Percentiles rank a stretch among this genome's conserved stretches.
These are phyloP conservation scores for Dictyostelium firmibasis DNA, from an alignment of 78 protist species.

Conservation along the genomic window DNA sequence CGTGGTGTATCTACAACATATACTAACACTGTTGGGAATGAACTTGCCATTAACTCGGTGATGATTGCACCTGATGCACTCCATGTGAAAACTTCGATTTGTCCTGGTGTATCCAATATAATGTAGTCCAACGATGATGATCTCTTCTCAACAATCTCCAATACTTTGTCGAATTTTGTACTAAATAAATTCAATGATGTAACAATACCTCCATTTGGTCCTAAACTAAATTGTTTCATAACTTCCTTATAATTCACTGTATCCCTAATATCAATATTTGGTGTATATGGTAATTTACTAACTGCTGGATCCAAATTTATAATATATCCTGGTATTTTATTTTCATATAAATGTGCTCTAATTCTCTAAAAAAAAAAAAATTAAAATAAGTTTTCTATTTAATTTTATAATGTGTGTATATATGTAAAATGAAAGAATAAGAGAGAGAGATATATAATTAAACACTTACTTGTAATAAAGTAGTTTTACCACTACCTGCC, in stretches of 20 bases:
- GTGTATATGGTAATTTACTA: conserved; percentile 87
- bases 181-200: conserved; percentile 97
- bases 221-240: conserved; percentile 96
- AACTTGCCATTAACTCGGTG: conserved; percentile 93
- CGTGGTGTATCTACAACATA: conserved; percentile 98
- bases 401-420: not conserved
- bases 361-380: conserved; percentile 58
- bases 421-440: no score
- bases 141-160: conserved; percentile 87
- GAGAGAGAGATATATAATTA: not conserved
- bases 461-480: conserved; percentile 90
- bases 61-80: conserved; percentile 96
- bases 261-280: conserved; percentile 99
- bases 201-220: conserved; percentile 99
- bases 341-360: conserved; percentile 71
- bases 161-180: conserved; percentile 95
- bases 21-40: conserved; percentile 93
- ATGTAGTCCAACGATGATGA: conserved; percentile 84
- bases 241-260: conserved; percentile 97
- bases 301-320: conserved; percentile 98
- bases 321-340: conserved; percentile 84
- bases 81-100: conserved; percentile 99
- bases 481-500: conserved; percentile 99
- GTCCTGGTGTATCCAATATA: conserved; percentile 98
- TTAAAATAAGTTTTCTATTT: not conserved